A percentile compares a stretch with the other conserved stretches of the same genome.
These are phyloP conservation scores for Globisporangium cystogenes DNA, from an alignment of 352 stramenopile species.

Conservation along the genomic window DNA sequence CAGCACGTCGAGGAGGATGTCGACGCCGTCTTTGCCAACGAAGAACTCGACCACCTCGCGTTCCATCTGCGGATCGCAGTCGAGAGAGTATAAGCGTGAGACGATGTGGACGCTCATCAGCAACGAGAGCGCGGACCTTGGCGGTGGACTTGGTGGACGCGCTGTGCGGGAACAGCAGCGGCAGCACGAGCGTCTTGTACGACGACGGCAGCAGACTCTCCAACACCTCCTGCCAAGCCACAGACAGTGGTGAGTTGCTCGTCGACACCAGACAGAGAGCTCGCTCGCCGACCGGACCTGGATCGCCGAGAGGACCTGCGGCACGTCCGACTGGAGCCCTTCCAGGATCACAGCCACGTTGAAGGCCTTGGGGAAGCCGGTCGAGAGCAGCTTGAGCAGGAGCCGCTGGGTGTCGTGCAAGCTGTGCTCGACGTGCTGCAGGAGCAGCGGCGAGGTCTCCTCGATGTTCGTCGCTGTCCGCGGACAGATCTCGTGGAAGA, in stretches of 20 bases:
- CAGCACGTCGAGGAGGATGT: conserved; percentile 71
- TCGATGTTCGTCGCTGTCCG: conserved; percentile 67
- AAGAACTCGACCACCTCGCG: conserved; percentile 47
- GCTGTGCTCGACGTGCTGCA: conserved; percentile 76
- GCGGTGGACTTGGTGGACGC: conserved; percentile 45
- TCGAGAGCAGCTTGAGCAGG: conserved; percentile 74
- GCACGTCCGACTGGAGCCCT: conserved; percentile 61
- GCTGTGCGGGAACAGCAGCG: conserved; percentile 63
- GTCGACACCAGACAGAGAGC: neutral
- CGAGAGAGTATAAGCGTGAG: neutral
- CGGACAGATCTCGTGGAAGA: conserved; percentile 73
- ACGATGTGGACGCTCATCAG: no score
- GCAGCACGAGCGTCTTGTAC: conserved; percentile 68
- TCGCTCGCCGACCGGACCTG: conserved; percentile 22
- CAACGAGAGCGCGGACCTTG: conserved; percentile 26
- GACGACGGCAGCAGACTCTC: conserved; percentile 70
- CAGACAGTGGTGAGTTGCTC: neutral
- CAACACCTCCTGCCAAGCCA: conserved; percentile 54
- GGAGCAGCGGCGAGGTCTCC: conserved; percentile 63
- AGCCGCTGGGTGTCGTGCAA: conserved; percentile 69
- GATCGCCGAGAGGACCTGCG: conserved; percentile 73
- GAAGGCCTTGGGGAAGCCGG: conserved; percentile 79
- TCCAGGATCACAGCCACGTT: conserved; percentile 79
- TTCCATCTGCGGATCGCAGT: conserved; percentile 34
- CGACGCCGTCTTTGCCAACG: conserved; percentile 37